Evolutionary conservation across 2,329 filamentous ascomycete species (phyloP), one percentile per base, ranked within the genome.

Genomic region (Beauveria medogensis): DNA sequence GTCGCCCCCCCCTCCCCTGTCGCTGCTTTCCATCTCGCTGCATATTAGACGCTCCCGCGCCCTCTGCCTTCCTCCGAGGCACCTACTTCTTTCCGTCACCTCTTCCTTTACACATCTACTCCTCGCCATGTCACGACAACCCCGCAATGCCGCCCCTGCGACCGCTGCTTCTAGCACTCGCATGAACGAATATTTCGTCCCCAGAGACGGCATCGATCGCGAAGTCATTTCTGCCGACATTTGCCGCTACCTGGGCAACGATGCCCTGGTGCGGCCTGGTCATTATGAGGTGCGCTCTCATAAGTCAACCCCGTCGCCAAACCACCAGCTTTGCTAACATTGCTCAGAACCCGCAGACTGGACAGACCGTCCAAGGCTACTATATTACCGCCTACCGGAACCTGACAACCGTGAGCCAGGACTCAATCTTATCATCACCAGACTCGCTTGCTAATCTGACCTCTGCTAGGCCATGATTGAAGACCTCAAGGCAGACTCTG

Each of bases 141-240:
- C 71, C 67, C 70, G 71, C 74, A 68, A 73, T 71, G 67, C 73
- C 67, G 65, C 67, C 65, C 69, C 71, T 63, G 64, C 71, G 67
- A 65, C 70, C 41, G 64, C 65, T 61, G 68, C 75, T 63, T 70
- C 76, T 57, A 72, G 77, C 60, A 74, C 76, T 62, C 81, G 83
- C 63, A 83, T 88, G 72, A 90, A 90, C 74, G 88, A 91, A 76
- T 92, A 91, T 73, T 92, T 92, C 73, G 85, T 92, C 60, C 87
- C 88, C 51, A 85, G 87, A 69, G 87, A 91, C 74, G 89, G 89
- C 71, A 92, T 92, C 74, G 88, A 90, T 73, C 86, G 89, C 68
- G 89, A 92, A 74, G 89, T 92, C 69, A 91, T 92, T 75, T 90
- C 90, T 65, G 87, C 88, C 71, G 89, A 92, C 73, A 91, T 92